Evolutionary conservation across 139 green algal genomes (phyloP), one percentile per base, ranked within the genome.

Genomic region (Yamagishiella unicocca): DNA sequence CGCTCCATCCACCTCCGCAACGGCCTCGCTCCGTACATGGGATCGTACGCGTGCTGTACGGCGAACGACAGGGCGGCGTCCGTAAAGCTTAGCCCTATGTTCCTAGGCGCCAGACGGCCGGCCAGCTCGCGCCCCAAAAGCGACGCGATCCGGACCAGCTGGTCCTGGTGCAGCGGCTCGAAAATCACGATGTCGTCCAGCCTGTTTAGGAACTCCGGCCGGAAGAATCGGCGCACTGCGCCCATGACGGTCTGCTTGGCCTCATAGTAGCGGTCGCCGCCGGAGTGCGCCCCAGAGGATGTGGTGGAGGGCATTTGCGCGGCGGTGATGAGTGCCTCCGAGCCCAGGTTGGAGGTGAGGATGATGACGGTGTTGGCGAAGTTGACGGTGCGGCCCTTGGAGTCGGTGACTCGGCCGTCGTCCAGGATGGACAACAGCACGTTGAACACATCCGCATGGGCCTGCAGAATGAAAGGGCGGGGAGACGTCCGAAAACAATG

Each of bases 311-410:
- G 45, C 37, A 87, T 61, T 45, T 81, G 87, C 35, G 87, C 76
- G 33, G 76, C 82, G 35, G 85, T 46, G 53, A 93, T 74, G 58
- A 93, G 79, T 50, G 75, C 87, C 67, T 90, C 77, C 21, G 76
- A 33, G 58, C 97, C 97, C 50, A 99, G 87, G 91, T 99, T 99
- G 89, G 86, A 95, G 45, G 97, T 99, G 92, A 99, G 96, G 94
- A 99, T 99, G 92, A 99, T 92, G 40, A 99, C 84, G 7, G 94
- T 98, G 92, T 99, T 98, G 68, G 91, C 90, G 82, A 99, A 99
- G 88, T 94, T 94, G 27, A 99, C 97, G 50, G 93, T 98, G 81
- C 96, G 94, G 43, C 97, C 97, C 92, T 98, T 97, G 78, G 92
- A 92, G 90, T 98, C 95, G 29, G 95, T 97, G 27, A 99, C 89